Conservation (phyloP, 768 basidiomycete species). For the Tricholoma furcatifolium region DNA sequence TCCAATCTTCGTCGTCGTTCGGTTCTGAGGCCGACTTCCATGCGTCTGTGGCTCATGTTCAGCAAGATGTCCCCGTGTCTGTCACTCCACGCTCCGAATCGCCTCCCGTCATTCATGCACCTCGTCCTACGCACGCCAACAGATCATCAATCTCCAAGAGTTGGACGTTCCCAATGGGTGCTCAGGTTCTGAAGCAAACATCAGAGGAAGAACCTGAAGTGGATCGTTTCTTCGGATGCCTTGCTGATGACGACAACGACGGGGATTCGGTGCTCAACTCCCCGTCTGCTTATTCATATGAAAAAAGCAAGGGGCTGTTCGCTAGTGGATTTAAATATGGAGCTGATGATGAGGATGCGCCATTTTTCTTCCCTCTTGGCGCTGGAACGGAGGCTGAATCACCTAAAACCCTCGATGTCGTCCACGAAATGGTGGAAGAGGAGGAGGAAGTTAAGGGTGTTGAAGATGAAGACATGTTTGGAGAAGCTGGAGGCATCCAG, state of each 20-base stretch:
- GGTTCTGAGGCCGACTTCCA: conserved; percentile 52
- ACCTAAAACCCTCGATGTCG: conserved; percentile 32
- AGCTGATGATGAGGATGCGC: conserved; percentile 50
- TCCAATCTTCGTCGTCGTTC: conserved; percentile 52
- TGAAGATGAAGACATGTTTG: conserved; percentile 52
- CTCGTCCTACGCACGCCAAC: conserved; percentile 27
- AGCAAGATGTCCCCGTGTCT: conserved; percentile 17
- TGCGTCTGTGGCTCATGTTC: conserved; percentile 27
- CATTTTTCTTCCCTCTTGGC: conserved; percentile 42
- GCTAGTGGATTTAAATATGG: conserved; percentile 48
- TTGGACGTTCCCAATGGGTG: conserved; percentile 63
- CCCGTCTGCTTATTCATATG: conserved; percentile 44
- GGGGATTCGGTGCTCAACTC: conserved; percentile 40
- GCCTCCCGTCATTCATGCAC: conserved; percentile 21
- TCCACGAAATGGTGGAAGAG: conserved; percentile 47
- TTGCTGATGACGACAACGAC: conserved; percentile 49
- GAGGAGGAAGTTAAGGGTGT: conserved; percentile 32
- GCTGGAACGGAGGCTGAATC: conserved; percentile 35
- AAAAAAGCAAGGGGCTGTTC: conserved; percentile 62
- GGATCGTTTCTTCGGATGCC: conserved; percentile 77
- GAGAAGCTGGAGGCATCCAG: conserved; percentile 68
- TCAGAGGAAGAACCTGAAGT: conserved; percentile 38
- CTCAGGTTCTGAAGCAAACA: conserved; percentile 17
- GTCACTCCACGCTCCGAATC: conserved; percentile 20
- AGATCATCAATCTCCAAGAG: conserved; percentile 55